Evolutionary conservation across 1,284 basidiomycete genomes (phyloP), one percentile per base, ranked within the genome.

Genomic region (Coniferiporia sulphurascens): DNA sequence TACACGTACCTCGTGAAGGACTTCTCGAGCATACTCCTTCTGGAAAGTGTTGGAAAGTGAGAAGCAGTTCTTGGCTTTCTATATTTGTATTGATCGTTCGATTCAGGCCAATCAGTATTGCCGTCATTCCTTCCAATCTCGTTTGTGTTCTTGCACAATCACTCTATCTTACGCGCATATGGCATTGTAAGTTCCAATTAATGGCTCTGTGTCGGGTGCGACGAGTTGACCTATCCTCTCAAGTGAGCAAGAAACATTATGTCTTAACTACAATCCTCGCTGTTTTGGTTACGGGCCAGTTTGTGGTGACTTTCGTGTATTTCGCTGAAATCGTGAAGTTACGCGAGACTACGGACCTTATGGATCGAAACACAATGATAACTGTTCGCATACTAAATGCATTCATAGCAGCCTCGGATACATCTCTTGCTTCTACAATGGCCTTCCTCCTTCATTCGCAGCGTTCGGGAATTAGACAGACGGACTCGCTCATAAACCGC

Each of bases 401-500:
- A 8, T 21, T 50, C 15, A 34, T 46, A 5, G 53, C 52, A 2
- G 9, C 43, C 19, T 34, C 36, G 21, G 58, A 60, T n/a, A 43
- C 41, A 17, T n/a, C 51, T 1, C 13, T 60, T 9, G 27, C 58
- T 4, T n/a, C 35, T 34, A 21, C 22, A 15, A 44, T 60, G 4
- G 41, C 54, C 3, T 38, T 15, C 4, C 36, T 60, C 19, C 34
- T 60, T 8, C 53, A 51, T n/a, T 43, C 34, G 7, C 19, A n/a
- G 4, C 58, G 58, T 8, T 34, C 54, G 7, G 52, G 58, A 27
- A 35, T 60, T 7, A 55, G 45, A 46, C 32, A 35, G 22, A 55
- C 52, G 8, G 58, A 60, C 45, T 50, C 58, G 22, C 12, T 60
- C 36, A 22, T 60, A 13, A 13, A 50, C 15, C 41, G 41, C 19